Percentiles rank a stretch among this genome's conserved stretches.
Conservation (phyloP, 2,329 filamentous ascomycete genomes). For the Myriangium duriaei region DNA sequence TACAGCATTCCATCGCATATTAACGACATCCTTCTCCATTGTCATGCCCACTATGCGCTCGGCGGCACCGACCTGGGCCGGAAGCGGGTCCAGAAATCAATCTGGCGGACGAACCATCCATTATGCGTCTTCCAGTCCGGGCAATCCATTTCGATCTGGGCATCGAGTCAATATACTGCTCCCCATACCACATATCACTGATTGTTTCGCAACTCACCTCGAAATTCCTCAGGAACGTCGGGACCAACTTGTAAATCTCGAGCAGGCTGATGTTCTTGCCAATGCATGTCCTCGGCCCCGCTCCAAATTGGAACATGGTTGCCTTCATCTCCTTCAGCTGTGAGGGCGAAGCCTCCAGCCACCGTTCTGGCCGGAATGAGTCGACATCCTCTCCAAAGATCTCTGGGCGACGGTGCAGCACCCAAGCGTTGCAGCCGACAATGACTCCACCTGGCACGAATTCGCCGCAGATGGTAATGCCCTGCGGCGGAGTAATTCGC, state of each 20-base stretch:
- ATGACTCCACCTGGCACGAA: constrained; percentile 58
- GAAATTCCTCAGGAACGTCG: constrained; percentile 50
- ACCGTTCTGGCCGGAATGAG: constrained; percentile 55
- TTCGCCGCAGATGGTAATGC: constrained; percentile 49
- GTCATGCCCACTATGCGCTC: constrained; percentile 7
- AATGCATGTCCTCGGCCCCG: constrained; percentile 55
- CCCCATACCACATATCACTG: background rate
- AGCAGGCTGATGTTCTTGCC: constrained; percentile 42
- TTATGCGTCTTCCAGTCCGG: constrained; percentile 38
- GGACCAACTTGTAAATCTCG: constrained; percentile 40
- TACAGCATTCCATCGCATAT: too few species aligned
- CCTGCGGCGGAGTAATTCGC: constrained; percentile 54
- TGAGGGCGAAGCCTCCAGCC: constrained; percentile 42
- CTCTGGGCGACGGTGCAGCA: constrained; percentile 54
- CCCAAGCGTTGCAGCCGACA: constrained; percentile 64
- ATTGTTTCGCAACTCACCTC: constrained; percentile 31
- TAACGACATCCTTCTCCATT: too few species aligned
- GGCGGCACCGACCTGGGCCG: constrained; percentile 19
- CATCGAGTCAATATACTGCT: background rate
- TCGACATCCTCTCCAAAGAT: constrained; percentile 59
- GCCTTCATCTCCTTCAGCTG: constrained; percentile 54
- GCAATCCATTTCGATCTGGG: constrained; percentile 29
- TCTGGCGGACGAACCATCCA: constrained; percentile 42
- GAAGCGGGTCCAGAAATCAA: constrained; percentile 33
- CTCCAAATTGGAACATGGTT: constrained; percentile 62